phyloP scores from a whole-genome alignment of 805 yeast species.

The Komagataella mondaviorum region DNA sequence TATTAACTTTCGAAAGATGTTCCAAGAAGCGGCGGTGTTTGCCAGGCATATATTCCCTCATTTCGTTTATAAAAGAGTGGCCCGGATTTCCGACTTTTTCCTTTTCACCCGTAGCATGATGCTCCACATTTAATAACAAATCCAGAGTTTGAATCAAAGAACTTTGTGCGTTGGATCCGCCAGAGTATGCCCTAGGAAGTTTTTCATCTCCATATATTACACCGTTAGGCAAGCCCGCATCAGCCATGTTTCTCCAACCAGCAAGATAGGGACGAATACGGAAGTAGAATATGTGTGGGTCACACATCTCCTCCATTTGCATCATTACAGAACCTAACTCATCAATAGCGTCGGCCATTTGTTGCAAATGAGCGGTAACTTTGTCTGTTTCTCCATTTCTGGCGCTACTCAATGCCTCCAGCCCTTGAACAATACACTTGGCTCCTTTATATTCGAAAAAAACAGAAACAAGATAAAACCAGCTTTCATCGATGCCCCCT shows the following conservation, averaged over 20 bases:
- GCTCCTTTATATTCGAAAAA: conserved; percentile 81
- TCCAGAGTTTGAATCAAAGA: conserved; percentile 83
- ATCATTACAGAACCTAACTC: conserved; percentile 57
- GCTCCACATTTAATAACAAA: conserved; percentile 61
- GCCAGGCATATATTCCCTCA: conserved; percentile 87
- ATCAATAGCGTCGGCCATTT: conserved; percentile 65
- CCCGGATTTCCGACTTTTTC: conserved; percentile 1
- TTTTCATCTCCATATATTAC: conserved; percentile 61
- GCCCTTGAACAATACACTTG: conserved; percentile 48
- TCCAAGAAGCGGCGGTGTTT: conserved; percentile 65
- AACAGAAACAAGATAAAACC: conserved; percentile 87
- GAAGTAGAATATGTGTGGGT: conserved; percentile 83
- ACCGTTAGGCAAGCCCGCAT: conserved; percentile 72
- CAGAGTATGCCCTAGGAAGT: conserved; percentile 47
- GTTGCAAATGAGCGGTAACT: conserved; percentile 37
- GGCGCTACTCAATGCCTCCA: conserved; percentile 49
- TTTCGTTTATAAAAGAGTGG: conserved; percentile 51
- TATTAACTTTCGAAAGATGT: conserved; percentile 42
- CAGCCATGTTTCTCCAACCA: conserved; percentile 90
- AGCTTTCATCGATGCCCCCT: conserved; percentile 81
- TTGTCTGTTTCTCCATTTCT: conserved; percentile 26
- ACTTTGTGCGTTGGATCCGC: conserved; percentile 92
- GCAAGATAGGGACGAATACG: conserved; percentile 82
- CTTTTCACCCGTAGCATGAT: conserved; percentile 57
- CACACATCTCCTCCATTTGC: conserved; percentile 88